Base-by-base conservation (phyloP, 345 rosid genomes). In the Punica granatum region DNA sequence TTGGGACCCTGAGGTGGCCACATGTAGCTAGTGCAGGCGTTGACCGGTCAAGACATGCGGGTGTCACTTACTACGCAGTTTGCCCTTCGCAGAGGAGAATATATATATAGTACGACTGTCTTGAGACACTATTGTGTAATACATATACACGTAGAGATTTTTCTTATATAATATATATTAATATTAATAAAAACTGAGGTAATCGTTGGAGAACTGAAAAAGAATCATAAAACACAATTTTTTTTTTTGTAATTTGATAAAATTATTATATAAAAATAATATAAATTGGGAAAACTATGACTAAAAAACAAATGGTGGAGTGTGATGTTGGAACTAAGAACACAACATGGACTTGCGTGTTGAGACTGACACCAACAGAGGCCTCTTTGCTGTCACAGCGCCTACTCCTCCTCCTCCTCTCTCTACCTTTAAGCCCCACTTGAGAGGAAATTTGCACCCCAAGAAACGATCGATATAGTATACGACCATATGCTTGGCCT, bases 331-430 rank as follows among this genome's bases (percentile, higher is more conserved):
- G 23, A 44, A 16, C 25, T 25, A 64, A 64, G 59, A 73, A 66
- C 68, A 64, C 41, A 64, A 67, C 68, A 60, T 73, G 65, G 67
- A 31, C 67, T 71, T 72, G 75, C 69, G 80, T 80, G 84, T 33
- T 48, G 74, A 30, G 70, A 63, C 81, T 71, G 83, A 80, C 86
- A 75, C 67, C 59, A 54, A 63, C 77, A 48, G 68, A 66, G 56
- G 25, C 60, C 60, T 23, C 68, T 0, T 71, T 56, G 72, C 74
- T 72, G 72, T 77, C 77, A 41, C 36, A n/a, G n/a, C n/a, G n/a
- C n/a, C n/a, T n/a, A n/a, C n/a, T n/a, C n/a, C n/a, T n/a, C n/a
- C n/a, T n/a, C n/a, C n/a, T n/a, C n/a, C n/a, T n/a, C n/a, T n/a
- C n/a, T n/a, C n/a, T n/a, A n/a, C n/a, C n/a, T n/a, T n/a, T n/a